Evolutionary conservation across 768 basidiomycete species (phyloP), one percentile per base, ranked within the genome.

Genomic region (Suillus fuscotomentosus): DNA sequence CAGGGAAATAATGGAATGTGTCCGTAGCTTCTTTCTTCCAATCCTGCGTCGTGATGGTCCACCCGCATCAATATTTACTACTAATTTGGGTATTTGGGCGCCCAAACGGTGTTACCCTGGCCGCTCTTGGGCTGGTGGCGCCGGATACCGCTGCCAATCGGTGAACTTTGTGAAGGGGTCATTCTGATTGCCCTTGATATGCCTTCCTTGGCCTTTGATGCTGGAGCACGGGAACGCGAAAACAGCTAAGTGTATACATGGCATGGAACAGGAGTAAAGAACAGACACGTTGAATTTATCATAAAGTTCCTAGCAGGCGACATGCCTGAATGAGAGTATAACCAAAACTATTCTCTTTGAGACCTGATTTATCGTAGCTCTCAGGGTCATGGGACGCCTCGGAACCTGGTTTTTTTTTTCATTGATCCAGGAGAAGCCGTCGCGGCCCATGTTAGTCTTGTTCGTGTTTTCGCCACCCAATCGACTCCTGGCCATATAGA

Each of bases 401-500:
- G 15, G 51, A 53, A 31, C 27, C 45, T 47, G 27, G 17, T 22
- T 43, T 45, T 47, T 47, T 14, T 27, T 34, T 31, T 31, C 31
- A 31, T 31, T 31, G 31, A 31, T 31, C 9, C 11, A 2, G n/a
- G 59, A 39, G 15, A 41, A 42, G 27, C 11, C 11, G 34, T 14
- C 27, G 43, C 39, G 17, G 53, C 27, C 24, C 24, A 24, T 27
- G n/a, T 48, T 13, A 8, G n/a, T 20, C 34, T n/a, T 10, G 38
- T 24, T 5, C 5, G 56, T 5, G 5, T 24, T 15, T 6, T 57
- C 15, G 24, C 39, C 2, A 3, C 36, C 15, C 15, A 20, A 8
- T 13, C 3, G 6, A n/a, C 20, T 38, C 6, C 3, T 38, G 71
- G 22, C 68, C 55, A 54, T 17, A 74, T 17, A 74, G 60, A 2